These are phyloP conservation scores for Pestalotiopsis sp. DNA, from an alignment of 2,329 filamentous ascomycete genomes.

Conservation along the genomic window DNA sequence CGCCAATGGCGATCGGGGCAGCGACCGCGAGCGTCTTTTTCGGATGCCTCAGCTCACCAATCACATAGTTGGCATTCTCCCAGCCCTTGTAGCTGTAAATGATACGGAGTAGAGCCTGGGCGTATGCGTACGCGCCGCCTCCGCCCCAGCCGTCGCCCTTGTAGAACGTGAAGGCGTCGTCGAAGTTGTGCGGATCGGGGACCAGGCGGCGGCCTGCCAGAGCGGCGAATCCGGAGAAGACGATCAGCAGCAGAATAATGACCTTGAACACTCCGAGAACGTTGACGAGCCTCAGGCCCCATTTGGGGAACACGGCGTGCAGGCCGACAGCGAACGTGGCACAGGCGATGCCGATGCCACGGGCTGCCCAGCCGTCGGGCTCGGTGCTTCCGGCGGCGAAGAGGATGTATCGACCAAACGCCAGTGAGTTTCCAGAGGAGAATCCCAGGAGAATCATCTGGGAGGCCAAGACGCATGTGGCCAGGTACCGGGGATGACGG, in stretches of 20 bases:
- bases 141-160: slow-evolving; percentile 44
- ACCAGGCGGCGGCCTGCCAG: slow-evolving; percentile 50
- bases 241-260: slow-evolving; percentile 58
- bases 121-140: slow-evolving; percentile 53
- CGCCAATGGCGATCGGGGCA: slow-evolving; percentile 57
- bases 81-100: slow-evolving; percentile 64
- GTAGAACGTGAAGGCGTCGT: slow-evolving; percentile 51
- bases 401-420: slow-evolving; percentile 59
- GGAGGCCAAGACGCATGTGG: slow-evolving; percentile 58
- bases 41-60: slow-evolving; percentile 57
- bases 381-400: slow-evolving; percentile 49
- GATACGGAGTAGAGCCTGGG: slow-evolving; percentile 57
- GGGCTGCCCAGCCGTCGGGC: slow-evolving; percentile 54
- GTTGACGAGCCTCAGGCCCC: slow-evolving; percentile 60
- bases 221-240: slow-evolving; percentile 60
- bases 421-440: slow-evolving; percentile 58
- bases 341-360: slow-evolving; percentile 55
- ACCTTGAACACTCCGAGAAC: slow-evolving; percentile 62
- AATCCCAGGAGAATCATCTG: slow-evolving; percentile 64
- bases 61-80: slow-evolving; percentile 64
- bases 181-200: slow-evolving; percentile 55
- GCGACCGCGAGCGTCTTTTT: slow-evolving; percentile 54
- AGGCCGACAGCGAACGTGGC: slow-evolving; percentile 55
- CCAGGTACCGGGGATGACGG: slow-evolving; percentile 56
- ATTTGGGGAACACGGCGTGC: slow-evolving; percentile 54